These are phyloP conservation scores for Podospora pseudoanserina DNA, from an alignment of 495 filamentous ascomycete genomes.

Conservation along the genomic window DNA sequence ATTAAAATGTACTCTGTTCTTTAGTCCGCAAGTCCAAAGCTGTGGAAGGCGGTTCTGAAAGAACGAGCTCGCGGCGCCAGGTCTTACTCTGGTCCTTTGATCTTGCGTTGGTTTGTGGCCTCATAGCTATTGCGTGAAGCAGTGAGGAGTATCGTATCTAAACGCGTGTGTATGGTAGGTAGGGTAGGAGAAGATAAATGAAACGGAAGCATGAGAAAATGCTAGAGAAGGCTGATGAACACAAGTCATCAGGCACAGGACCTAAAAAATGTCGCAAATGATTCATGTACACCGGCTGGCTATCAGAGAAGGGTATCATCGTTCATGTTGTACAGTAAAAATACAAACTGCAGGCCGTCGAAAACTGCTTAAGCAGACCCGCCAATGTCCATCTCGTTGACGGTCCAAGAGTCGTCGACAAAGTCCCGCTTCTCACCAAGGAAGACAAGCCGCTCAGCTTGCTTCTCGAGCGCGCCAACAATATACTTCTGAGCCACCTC, in stretches of 20 bases:
- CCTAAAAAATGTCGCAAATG: slow-evolving; percentile 12
- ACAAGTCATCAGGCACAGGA: background rate
- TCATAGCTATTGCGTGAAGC: slow-evolving; percentile 42
- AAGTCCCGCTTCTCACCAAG: slow-evolving; percentile 84
- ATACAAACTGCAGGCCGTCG: slow-evolving; percentile 20
- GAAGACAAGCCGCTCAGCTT: slow-evolving; percentile 58
- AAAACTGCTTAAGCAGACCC: slow-evolving; percentile 27
- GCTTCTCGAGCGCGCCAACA: slow-evolving; percentile 59
- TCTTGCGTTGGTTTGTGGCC: slow-evolving; percentile 51
- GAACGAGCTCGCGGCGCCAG: slow-evolving; percentile 39
- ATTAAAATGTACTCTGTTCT: slow-evolving; percentile 49
- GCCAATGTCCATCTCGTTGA: slow-evolving; percentile 51
- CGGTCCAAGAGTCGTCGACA: slow-evolving; percentile 54
- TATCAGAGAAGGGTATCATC: slow-evolving; percentile 45
- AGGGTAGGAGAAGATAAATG: background rate
- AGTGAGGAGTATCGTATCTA: slow-evolving; percentile 53
- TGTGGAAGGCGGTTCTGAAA: slow-evolving; percentile 51
- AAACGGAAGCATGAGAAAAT: slow-evolving; percentile 1
- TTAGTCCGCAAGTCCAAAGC: slow-evolving; percentile 52
- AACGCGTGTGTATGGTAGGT: slow-evolving; percentile 28
- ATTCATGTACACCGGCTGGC: slow-evolving; percentile 16
- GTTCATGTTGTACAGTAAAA: slow-evolving; percentile 36
- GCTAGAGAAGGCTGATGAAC: slow-evolving; percentile 6
- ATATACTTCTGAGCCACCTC: slow-evolving; percentile 78
- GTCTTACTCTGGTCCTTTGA: slow-evolving; percentile 34